Conservation (phyloP, 2,329 filamentous ascomycete species). For the Tolypocladium capitatum region DNA sequence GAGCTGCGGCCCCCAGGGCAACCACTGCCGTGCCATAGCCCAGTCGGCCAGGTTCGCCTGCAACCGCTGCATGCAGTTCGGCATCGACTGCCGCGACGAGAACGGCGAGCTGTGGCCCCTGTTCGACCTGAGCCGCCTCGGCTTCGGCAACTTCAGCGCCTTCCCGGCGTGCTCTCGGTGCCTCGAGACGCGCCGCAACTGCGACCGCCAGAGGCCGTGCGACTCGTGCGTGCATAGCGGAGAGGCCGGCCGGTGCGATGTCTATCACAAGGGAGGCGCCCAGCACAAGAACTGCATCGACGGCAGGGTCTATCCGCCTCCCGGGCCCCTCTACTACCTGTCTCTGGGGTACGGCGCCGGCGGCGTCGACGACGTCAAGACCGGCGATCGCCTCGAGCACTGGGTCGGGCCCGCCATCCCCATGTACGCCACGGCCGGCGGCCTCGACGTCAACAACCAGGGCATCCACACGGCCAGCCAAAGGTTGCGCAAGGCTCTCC, state of each 20-base stretch:
- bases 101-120: conserved; percentile 8
- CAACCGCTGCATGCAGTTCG: conserved; percentile 15
- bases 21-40: conserved; percentile 9
- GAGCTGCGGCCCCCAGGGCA: conserved; percentile 3
- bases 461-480: conserved; percentile 1
- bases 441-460: conserved; percentile 2
- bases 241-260: conserved; percentile 4
- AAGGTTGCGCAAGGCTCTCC: not conserved
- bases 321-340: conserved; percentile 21
- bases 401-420: conserved; percentile 11
- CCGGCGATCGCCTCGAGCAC: conserved; percentile 11
- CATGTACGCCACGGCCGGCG: conserved; percentile 5
- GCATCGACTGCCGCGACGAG: conserved; percentile 14
- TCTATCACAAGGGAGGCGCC: not conserved
- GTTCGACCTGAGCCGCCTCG: conserved; percentile 16
- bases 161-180: conserved; percentile 15
- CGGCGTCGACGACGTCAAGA: conserved; percentile 14
- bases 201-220: conserved; percentile 24
- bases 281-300: conserved; percentile 8
- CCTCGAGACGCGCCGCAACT: conserved; percentile 9
- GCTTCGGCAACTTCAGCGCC: conserved; percentile 15
- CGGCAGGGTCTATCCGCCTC: conserved; percentile 4
- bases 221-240: conserved; percentile 16
- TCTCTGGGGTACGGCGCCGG: conserved; percentile 14
- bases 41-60: conserved; percentile 8